These are phyloP conservation scores for Colletotrichum godetiae DNA, from an alignment of 2,329 filamentous ascomycete species.

Conservation along the genomic window DNA sequence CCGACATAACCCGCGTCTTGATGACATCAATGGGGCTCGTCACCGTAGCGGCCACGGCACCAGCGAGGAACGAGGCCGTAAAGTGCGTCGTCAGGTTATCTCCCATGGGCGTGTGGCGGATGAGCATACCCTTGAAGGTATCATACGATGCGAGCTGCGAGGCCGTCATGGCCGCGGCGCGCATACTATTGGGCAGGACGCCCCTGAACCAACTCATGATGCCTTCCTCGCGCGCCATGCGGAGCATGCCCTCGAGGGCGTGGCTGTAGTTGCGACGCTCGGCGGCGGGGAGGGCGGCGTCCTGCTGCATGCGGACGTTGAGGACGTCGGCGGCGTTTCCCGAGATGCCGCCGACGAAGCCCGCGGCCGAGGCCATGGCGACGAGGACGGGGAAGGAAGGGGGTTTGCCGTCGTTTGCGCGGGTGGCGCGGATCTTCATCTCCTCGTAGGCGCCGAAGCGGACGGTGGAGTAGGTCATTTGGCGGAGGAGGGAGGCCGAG, in stretches of 20 bases:
- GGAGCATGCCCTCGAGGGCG: slow-evolving; percentile 85
- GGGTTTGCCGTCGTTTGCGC: slow-evolving; percentile 43
- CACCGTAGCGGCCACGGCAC: slow-evolving; percentile 85
- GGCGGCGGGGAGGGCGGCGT: slow-evolving; percentile 77
- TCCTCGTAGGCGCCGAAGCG: slow-evolving; percentile 98
- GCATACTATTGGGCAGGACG: slow-evolving; percentile 83
- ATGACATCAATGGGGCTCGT: slow-evolving; percentile 90
- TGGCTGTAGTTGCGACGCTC: slow-evolving; percentile 90
- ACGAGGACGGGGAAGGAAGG: slow-evolving; percentile 83
- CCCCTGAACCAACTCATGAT: slow-evolving; percentile 81
- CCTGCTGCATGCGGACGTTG: slow-evolving; percentile 99
- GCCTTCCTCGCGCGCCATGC: slow-evolving; percentile 91
- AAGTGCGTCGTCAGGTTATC: slow-evolving; percentile 84
- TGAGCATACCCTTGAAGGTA: slow-evolving; percentile 78
- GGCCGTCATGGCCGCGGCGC: slow-evolving; percentile 89
- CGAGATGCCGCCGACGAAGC: slow-evolving; percentile 87
- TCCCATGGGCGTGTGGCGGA: slow-evolving; percentile 73
- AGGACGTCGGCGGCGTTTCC: slow-evolving; percentile 96
- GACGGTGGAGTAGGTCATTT: slow-evolving; percentile 95
- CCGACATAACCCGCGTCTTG: slow-evolving; percentile 89
- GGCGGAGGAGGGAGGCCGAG: slow-evolving; percentile 90
- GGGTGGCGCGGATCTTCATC: slow-evolving; percentile 77
- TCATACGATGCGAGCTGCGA: slow-evolving; percentile 88
- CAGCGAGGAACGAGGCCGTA: slow-evolving; percentile 79
- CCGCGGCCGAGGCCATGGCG: slow-evolving; percentile 84